Evolutionary conservation across 2,329 filamentous ascomycete species (phyloP), one percentile per base, ranked within the genome.

Genomic region (Penicillium sp.): DNA sequence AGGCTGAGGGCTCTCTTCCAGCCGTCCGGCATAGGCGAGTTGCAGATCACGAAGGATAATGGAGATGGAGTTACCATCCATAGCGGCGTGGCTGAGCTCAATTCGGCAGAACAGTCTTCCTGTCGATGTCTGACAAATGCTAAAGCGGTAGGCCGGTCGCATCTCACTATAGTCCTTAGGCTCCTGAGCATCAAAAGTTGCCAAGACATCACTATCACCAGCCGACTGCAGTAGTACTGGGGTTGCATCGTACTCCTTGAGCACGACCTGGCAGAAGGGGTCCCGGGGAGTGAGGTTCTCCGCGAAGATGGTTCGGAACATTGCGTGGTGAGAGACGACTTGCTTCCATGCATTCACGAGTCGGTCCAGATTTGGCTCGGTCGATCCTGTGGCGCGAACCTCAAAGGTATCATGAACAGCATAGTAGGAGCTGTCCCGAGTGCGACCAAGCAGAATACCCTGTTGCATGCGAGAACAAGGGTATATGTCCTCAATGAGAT

Each of bases 81-180:
- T 75, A 24, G 76, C 71, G 8, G 70, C 72, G 51, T 79, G 76
- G 50, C 71, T 78, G 14, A 79, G 62, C 44, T 79, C 76, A 10
- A 78, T 59, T 31, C 72, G 72, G 34, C 71, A 70, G 53, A 72
- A 74, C 0, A 76, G 47, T 36, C 61, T 63, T 10, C 61, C 60
- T 1, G 54, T 50, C 3, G 58, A 58, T 8, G 70, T 73, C 53
- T 70, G 66, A 44, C 71, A 75, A 26, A 77, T 65, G 0, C 66
- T 72, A 38, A 77, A 66, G 4, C 69, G 68, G 55, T 78, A 72
- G 23, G 74, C 69, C 3, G 75, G 69, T 8, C 64, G 50, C 4
- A 46, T 37, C 7, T 60, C 44, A 20, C 55, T 55, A 39, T 67
- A 64, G 3, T 55, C 35, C 37, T 61, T 55, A 4, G 60, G 56